phyloP scores from a whole-genome alignment of 805 yeast species.

The Starmerella vitae region DNA sequence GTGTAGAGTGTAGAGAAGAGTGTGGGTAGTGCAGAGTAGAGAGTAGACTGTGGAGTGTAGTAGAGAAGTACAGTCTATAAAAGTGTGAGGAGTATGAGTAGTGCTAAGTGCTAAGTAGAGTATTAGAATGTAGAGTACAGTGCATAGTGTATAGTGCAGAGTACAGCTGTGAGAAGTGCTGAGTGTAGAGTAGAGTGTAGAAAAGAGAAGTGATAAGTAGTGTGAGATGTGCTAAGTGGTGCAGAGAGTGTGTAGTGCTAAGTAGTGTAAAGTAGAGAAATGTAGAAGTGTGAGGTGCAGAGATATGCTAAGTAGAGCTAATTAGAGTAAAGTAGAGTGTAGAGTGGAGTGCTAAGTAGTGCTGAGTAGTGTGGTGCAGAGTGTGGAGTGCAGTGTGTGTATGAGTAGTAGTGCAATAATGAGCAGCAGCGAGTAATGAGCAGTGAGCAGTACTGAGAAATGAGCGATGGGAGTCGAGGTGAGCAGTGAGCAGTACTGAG shows the following conservation, averaged over 20 bases:
- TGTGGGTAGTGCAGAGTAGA: neutral
- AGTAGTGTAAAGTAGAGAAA: neutral
- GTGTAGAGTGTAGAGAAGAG: neutral
- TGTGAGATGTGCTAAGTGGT: neutral
- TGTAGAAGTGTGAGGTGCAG: neutral
- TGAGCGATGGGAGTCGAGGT: too few species aligned
- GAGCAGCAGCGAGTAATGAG: neutral
- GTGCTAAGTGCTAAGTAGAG: neutral
- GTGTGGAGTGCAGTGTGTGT: neutral
- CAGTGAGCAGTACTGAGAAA: too few species aligned
- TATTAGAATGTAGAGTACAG: neutral
- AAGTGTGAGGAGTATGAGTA: neutral
- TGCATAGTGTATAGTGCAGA: neutral
- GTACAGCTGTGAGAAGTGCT: neutral
- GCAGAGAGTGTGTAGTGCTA: neutral
- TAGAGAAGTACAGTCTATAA: neutral
- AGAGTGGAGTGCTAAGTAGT: neutral
- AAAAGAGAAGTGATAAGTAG: neutral
- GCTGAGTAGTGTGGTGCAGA: neutral
- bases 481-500: neutral
- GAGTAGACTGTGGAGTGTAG: neutral
- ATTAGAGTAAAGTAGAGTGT: neutral
- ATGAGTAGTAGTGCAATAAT: neutral
- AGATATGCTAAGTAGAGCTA: neutral
- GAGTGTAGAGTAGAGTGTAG: too few species aligned